Conservation (phyloP, 164 flowering plant species). For the Tinospora cordifolia region DNA sequence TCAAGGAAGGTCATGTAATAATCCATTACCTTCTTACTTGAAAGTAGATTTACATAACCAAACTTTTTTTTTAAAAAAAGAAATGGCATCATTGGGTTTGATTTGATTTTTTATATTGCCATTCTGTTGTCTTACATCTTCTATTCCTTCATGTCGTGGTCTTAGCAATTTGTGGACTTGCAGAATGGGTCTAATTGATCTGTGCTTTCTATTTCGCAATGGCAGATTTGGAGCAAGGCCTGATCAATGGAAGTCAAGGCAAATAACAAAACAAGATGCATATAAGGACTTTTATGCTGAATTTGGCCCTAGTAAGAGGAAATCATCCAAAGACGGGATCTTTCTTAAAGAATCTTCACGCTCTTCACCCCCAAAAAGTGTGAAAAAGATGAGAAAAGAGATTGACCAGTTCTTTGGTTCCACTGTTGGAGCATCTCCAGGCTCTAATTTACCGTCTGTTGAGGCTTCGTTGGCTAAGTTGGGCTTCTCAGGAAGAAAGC, state of each 20-base stretch:
- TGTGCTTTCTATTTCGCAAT: background rate
- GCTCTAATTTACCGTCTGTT: slow-evolving; percentile 19
- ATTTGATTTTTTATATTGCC: too few relatives aligned
- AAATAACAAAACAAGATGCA: slow-evolving; percentile 50
- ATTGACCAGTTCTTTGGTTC: slow-evolving; percentile 33
- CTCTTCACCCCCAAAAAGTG: slow-evolving; percentile 21
- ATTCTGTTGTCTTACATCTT: background rate
- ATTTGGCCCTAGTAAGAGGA: slow-evolving; percentile 44
- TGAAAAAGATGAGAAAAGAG: slow-evolving; percentile 58
- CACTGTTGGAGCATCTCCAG: slow-evolving; percentile 12
- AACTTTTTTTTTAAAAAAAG: too few relatives aligned
- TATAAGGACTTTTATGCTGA: slow-evolving; percentile 47
- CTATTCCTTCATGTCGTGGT: background rate
- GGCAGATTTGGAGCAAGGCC: slow-evolving; percentile 55
- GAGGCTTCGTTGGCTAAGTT: slow-evolving; percentile 20
- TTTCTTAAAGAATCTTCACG: slow-evolving; percentile 25
- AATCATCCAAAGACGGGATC: slow-evolving; percentile 24
- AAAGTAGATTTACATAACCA: too few relatives aligned
- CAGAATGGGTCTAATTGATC: background rate
- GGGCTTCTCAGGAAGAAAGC: slow-evolving; percentile 25
- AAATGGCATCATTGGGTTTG: too few relatives aligned
- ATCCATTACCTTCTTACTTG: too few relatives aligned
- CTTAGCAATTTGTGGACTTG: background rate
- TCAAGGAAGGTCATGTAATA: too few relatives aligned
- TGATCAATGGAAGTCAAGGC: slow-evolving; percentile 78